Evolutionary conservation across 352 stramenopile genomes (phyloP).

Genomic region (Globisporangium mamillatum): DNA sequence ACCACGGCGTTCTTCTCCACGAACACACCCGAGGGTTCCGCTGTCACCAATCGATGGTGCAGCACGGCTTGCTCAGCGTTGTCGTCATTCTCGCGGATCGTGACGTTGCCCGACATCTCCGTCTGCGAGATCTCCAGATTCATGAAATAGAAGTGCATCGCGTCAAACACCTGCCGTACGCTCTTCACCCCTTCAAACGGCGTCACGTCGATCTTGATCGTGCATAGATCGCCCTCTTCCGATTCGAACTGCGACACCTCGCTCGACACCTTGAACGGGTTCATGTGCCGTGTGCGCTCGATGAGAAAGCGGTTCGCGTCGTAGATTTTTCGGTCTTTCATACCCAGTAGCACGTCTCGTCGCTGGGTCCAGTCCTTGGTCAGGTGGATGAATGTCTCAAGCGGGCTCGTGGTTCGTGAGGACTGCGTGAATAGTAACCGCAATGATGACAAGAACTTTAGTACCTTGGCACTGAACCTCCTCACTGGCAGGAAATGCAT

Average conservation of each 20-base stretch:
- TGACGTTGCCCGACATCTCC: slow-evolving; percentile 22
- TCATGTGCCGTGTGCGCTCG: slow-evolving; percentile 27
- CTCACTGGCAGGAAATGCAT: not conserved
- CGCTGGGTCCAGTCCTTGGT: slow-evolving; percentile 25
- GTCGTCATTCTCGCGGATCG: slow-evolving; percentile 21
- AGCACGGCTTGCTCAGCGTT: slow-evolving; percentile 1
- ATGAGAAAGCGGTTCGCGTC: slow-evolving; percentile 31
- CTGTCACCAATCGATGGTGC: slow-evolving; percentile 5
- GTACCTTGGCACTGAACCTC: too few relatives aligned
- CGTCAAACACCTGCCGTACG: slow-evolving; percentile 38
- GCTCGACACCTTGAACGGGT: slow-evolving; percentile 25
- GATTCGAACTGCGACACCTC: slow-evolving; percentile 45
- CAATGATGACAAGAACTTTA: too few relatives aligned
- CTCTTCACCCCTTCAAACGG: slow-evolving; percentile 30
- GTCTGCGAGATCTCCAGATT: slow-evolving; percentile 63
- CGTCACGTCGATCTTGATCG: slow-evolving; percentile 41
- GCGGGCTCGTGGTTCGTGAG: slow-evolving; percentile 1
- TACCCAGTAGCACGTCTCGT: slow-evolving; percentile 22
- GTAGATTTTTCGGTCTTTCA: slow-evolving; percentile 31
- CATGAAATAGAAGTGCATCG: slow-evolving; percentile 34
- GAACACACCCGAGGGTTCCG: not conserved
- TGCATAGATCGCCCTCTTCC: slow-evolving; percentile 35
- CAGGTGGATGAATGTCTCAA: slow-evolving; percentile 13
- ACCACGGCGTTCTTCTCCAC: slow-evolving; percentile 8
- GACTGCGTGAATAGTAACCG: too few relatives aligned